Base-by-base conservation (phyloP, 1,284 basidiomycete genomes). In the Leccinum proximum region DNA sequence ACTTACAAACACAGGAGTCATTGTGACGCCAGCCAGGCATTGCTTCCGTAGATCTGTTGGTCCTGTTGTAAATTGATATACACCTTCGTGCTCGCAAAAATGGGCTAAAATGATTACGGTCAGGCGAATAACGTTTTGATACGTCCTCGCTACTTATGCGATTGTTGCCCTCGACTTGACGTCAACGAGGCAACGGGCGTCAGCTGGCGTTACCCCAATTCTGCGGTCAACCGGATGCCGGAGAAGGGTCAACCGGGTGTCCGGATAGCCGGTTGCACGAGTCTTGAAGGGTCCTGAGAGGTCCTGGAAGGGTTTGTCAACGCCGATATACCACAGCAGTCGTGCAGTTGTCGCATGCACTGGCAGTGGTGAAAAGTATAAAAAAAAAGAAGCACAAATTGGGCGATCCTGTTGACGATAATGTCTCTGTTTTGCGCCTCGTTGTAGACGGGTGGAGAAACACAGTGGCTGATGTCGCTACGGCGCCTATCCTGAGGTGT, bases 121-220 rank as follows among this genome's bases (percentile, higher is more conserved):
- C 54, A 30, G 26, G 54, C 18, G 26, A 16, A 56, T 56, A 11
- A 56, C 54, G 26, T 56, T 56, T 56, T 56, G 26, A 56, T 56
- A 30, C 16, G 54, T 16, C 26, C 10, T 30, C 2, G 22, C 13
- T 54, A 30, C 54, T 30, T 56, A 9, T 56, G 26, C 54, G 14
- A 26, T 30, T 10, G 30, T 4, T 26, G 30, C 22, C 26, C 26
- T 30, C 53, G 13, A 56, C 4, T 56, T 56, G 22, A 14, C 14
- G 30, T 30, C 54, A 56, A 56, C 42, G 65, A 65, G 59, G 64
- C 65, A 35, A 50, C 30, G 8, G 14, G 40, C 35, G 35, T n/a
- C 13, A 50, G 48, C 10, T 11, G 48, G 9, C 13, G 26, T 45
- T 16, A 37, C 37, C 40, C 40, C 18, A 53, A 30, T 10, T n/a